phyloP scores from a whole-genome alignment of 129 eudicot genomes.

The Kitagawia praeruptora region DNA sequence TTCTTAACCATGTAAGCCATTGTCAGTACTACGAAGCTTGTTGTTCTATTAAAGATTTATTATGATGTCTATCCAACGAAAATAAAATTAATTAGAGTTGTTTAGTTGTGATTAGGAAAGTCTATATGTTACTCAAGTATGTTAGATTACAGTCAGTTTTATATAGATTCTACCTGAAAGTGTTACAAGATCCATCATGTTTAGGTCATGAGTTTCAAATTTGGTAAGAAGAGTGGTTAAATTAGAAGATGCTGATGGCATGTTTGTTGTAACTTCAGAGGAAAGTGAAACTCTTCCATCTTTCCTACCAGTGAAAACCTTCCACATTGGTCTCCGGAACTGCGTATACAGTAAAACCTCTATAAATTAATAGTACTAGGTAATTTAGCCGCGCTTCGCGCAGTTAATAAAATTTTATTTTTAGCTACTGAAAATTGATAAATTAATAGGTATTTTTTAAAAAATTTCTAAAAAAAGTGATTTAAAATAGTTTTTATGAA shows the following conservation, averaged over 20 bases:
- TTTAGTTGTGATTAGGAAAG: not conserved
- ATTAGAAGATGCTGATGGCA: constrained; percentile 8
- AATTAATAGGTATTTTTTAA: too few relatives aligned
- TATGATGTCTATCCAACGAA: too few relatives aligned
- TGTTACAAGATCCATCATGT: not conserved
- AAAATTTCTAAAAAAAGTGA: too few relatives aligned
- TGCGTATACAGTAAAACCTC: too few relatives aligned
- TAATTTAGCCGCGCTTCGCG: too few relatives aligned
- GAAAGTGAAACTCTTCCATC: constrained; percentile 11
- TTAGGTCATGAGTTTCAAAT: not conserved
- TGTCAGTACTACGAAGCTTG: too few relatives aligned
- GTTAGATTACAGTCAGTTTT: not conserved
- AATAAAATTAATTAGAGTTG: not conserved
- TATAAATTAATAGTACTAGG: too few relatives aligned
- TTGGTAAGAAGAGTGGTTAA: not conserved
- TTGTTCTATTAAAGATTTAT: too few relatives aligned
- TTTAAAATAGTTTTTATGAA: too few relatives aligned
- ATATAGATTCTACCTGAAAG: not conserved
- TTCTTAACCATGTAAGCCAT: too few relatives aligned
- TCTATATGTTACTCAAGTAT: not conserved
- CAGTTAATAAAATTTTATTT: too few relatives aligned
- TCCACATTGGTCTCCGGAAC: constrained; percentile 40
- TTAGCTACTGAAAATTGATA: too few relatives aligned
- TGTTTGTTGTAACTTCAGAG: not conserved
- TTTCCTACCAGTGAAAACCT: constrained; percentile 21